Evolutionary conservation across 2,329 filamentous ascomycete genomes (phyloP), one percentile per base, ranked within the genome.

Genomic region (Talaromyces verruculosus): DNA sequence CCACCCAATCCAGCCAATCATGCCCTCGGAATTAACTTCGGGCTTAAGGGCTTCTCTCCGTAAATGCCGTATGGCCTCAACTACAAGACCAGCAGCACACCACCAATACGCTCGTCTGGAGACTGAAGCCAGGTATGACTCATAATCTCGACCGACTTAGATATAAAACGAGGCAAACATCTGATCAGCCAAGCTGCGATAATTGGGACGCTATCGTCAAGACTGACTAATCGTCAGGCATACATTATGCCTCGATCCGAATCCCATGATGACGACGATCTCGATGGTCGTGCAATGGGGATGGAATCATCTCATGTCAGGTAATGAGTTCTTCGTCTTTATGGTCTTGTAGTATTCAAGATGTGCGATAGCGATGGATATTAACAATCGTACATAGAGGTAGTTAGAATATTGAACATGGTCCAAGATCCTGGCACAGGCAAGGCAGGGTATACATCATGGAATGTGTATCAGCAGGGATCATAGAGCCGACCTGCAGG

Each of bases 1-100:
- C 15, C 13, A 19, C n/a, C 17, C 17, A 19, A 7, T 6, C 13
- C 33, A 15, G 49, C 60, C 60, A 62, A 62, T 62, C 45, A 62
- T 19, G 15, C 15, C 1, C 7, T 15, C 60, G 30, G 60, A 25
- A 51, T 35, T 37, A 43, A 28, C 5, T 15, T 61, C 64, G 64
- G 64, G 15, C 47, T 65, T 65, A 65, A 65, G 47, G n/a, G 35
- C 58, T 61, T 65, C 49, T 45, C 35, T 65, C 64, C 64, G 64
- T 65, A 45, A 65, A 65, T 61, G 64, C 64, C 64, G 58, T 37
- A 25, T 39, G 43, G 17, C 17, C 3, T 37, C 53, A 22, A n/a
- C 17, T 53, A 53, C 49, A 49, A 49, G 39, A 45, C 22, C 45
- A 28, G 7, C 19, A 7, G 10, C 6, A 53, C 25, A 30, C 25